Evolutionary conservation across 805 yeast species (phyloP).

Genomic region (Blastobotrys attinorum): DNA sequence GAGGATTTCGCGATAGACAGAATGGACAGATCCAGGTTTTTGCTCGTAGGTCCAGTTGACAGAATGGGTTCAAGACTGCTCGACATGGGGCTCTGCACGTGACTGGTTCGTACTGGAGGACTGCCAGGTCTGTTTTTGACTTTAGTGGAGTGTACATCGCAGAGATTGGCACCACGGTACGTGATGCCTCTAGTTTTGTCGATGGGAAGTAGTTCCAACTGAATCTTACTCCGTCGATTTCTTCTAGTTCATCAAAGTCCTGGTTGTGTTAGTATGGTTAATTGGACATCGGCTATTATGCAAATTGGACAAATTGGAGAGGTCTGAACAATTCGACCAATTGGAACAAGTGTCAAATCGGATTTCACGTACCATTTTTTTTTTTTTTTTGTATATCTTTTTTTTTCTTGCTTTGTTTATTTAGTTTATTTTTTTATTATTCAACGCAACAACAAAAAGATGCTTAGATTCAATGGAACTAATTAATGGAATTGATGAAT

Average conservation of each 20-base stretch:
- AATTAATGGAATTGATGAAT: too few species aligned
- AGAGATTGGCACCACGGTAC: constrained; percentile 90
- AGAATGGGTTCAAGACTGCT: constrained; percentile 75
- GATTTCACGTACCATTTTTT: too few species aligned
- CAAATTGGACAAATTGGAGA: too few species aligned
- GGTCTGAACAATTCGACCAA: too few species aligned
- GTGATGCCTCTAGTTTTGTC: constrained; percentile 79
- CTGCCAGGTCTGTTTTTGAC: constrained; percentile 63
- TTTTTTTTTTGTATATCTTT: too few species aligned
- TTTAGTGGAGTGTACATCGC: constrained; percentile 92
- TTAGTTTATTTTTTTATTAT: too few species aligned
- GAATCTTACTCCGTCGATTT: constrained; percentile 59
- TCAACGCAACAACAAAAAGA: too few species aligned
- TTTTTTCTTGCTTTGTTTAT: too few species aligned
- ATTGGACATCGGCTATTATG: too few species aligned
- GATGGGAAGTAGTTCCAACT: constrained; percentile 87
- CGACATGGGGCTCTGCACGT: constrained; percentile 76
- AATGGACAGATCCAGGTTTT: constrained; percentile 81
- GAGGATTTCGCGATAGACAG: constrained; percentile 68
- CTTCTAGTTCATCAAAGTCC: constrained; percentile 56
- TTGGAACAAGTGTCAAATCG: too few species aligned
- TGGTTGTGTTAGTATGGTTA: constrained; percentile 6
- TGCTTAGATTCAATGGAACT: too few species aligned
- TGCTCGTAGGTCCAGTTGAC: constrained; percentile 64
- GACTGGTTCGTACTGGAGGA: constrained; percentile 81